These are phyloP conservation scores for Dendrothele bispora DNA, from an alignment of 768 basidiomycete species.

Conservation along the genomic window DNA sequence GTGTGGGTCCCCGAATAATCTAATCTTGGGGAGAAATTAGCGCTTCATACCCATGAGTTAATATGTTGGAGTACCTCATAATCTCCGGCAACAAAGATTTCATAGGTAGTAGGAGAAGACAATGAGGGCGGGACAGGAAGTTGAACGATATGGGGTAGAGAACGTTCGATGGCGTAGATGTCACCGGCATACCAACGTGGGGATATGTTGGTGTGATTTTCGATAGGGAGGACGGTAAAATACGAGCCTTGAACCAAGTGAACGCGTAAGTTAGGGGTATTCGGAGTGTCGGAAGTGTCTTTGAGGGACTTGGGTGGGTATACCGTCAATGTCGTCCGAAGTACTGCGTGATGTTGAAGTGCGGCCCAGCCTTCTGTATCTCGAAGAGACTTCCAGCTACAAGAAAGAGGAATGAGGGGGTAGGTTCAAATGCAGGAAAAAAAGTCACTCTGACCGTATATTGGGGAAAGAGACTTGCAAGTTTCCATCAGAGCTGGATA, in stretches of 20 bases:
- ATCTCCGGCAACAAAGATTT: slow-evolving; percentile 75
- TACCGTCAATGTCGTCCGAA: slow-evolving; percentile 64
- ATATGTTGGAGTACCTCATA: slow-evolving; percentile 60
- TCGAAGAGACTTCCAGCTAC: slow-evolving; percentile 72
- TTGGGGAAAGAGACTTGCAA: slow-evolving; percentile 65
- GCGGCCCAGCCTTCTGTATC: slow-evolving; percentile 85
- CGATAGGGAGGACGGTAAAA: slow-evolving; percentile 62
- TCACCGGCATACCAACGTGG: slow-evolving; percentile 82
- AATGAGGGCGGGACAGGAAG: slow-evolving; percentile 49
- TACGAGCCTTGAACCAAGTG: slow-evolving; percentile 73
- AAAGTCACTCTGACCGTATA: slow-evolving; percentile 43
- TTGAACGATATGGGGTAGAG: slow-evolving; percentile 46
- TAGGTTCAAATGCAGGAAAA: background rate
- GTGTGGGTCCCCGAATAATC: slow-evolving; percentile 79
- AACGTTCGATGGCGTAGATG: slow-evolving; percentile 68
- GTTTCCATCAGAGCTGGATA: slow-evolving; percentile 40
- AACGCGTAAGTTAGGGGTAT: slow-evolving; percentile 53
- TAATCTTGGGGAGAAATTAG: slow-evolving; percentile 47
- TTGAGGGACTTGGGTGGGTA: slow-evolving; percentile 37
- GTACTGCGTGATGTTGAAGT: slow-evolving; percentile 75
- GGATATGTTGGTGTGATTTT: slow-evolving; percentile 17
- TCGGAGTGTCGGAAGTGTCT: background rate
- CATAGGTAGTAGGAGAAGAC: slow-evolving; percentile 50
- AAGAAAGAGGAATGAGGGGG: background rate
- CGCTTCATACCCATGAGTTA: slow-evolving; percentile 3